phyloP scores from a whole-genome alignment of 2,329 filamentous ascomycete genomes.

The Ophiostoma ulmi region DNA sequence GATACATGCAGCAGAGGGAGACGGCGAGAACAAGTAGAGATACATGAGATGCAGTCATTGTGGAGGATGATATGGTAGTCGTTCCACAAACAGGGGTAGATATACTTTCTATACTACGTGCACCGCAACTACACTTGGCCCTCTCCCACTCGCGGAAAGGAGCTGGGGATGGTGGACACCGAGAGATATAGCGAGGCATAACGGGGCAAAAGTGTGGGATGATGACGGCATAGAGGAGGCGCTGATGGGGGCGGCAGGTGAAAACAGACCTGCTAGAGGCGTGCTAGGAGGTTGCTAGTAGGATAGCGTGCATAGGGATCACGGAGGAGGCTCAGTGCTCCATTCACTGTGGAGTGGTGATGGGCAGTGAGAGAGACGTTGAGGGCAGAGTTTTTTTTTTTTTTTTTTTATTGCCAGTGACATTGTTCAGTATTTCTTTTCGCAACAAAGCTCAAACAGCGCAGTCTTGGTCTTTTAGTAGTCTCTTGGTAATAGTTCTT shows the following conservation, averaged over 20 bases:
- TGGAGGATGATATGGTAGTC: not conserved
- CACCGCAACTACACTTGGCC: not conserved
- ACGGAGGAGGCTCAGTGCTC: conserved; percentile 3
- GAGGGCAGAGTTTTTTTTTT: too few species aligned
- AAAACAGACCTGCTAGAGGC: not conserved
- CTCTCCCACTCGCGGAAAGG: conserved; percentile 1
- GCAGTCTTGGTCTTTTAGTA: not conserved
- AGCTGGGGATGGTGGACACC: not conserved
- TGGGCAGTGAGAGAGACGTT: not conserved
- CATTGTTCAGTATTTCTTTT: not conserved
- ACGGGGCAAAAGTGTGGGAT: conserved; percentile 12
- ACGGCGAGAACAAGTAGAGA: not conserved
- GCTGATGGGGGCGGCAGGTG: not conserved
- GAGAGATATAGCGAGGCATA: conserved; percentile 9
- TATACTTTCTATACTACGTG: not conserved
- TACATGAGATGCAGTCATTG: not conserved
- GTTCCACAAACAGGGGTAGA: not conserved
- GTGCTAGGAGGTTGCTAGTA: not conserved
- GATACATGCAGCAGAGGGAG: too few species aligned
- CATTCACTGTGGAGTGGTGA: not conserved
- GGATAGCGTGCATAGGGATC: not conserved
- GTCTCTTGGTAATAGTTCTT: not conserved
- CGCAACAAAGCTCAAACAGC: not conserved
- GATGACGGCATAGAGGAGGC: conserved; percentile 11
- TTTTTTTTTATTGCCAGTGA: not conserved